phyloP scores from a whole-genome alignment of 2,329 filamentous ascomycete genomes.

The Arthrobotrys entomopaga region DNA sequence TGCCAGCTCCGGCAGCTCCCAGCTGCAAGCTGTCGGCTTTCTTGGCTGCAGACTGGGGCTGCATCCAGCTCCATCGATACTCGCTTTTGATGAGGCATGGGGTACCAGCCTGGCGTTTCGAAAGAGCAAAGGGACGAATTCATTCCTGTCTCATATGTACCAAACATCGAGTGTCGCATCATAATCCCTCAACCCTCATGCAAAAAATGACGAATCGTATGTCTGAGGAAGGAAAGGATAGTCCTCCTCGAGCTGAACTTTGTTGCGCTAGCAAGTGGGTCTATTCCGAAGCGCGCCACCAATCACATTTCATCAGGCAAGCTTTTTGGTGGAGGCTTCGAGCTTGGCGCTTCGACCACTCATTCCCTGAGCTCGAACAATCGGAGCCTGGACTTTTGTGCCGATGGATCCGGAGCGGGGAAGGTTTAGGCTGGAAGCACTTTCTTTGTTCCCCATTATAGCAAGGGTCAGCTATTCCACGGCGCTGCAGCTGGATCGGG shows the following conservation, averaged over 20 bases:
- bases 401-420: constrained; percentile 12
- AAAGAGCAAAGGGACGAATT: not conserved
- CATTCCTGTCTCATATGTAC: not conserved
- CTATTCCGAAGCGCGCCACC: constrained; percentile 46
- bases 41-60: not conserved
- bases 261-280: constrained; percentile 26
- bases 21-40: not conserved
- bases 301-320: constrained; percentile 5
- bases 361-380: constrained; percentile 3
- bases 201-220: not conserved
- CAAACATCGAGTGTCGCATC: constrained; percentile 4
- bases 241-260: constrained; percentile 38
- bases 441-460: not conserved
- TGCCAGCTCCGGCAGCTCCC: not conserved
- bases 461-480: not conserved
- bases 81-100: not conserved
- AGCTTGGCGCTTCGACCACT: constrained; percentile 20
- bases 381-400: not conserved
- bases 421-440: constrained; percentile 10
- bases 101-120: not conserved
- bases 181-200: constrained; percentile 20
- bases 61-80: not conserved
- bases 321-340: constrained; percentile 32
- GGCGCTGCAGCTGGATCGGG: not conserved
- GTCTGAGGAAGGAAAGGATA: constrained; percentile 24